Conservation (phyloP, 2,329 filamentous ascomycete species). For the Verticillium tricorpus region DNA sequence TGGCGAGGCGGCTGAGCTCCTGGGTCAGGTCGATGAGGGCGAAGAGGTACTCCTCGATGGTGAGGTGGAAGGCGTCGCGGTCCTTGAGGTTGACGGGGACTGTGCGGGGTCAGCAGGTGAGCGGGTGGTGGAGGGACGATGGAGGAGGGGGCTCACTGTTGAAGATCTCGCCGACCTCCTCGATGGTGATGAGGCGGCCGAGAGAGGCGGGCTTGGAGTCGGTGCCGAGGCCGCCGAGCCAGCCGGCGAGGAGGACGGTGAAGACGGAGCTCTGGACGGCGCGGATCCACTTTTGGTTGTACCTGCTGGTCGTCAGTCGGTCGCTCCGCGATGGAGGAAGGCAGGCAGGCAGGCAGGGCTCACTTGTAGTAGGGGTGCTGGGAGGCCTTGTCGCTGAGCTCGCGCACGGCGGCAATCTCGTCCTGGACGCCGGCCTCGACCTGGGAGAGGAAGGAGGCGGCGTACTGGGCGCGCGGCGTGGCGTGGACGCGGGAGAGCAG, state of each 20-base stretch:
- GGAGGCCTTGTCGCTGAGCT: constrained; percentile 70
- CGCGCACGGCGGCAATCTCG: constrained; percentile 65
- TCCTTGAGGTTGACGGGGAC: constrained; percentile 91
- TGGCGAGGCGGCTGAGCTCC: constrained; percentile 84
- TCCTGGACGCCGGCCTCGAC: constrained; percentile 68
- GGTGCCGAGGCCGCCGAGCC: constrained; percentile 68
- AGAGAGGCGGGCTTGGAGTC: constrained; percentile 49
- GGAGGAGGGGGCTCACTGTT: constrained; percentile 48
- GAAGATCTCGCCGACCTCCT: constrained; percentile 77
- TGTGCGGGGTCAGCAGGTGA: constrained; percentile 24
- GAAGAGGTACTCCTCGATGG: constrained; percentile 94
- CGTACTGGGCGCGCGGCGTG: constrained; percentile 61
- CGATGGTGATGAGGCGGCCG: constrained; percentile 75
- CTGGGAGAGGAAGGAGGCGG: constrained; percentile 62
- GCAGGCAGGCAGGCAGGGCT: constrained; percentile 7
- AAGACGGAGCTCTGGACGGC: constrained; percentile 74
- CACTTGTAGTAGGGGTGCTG: constrained; percentile 96
- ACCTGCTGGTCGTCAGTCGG: constrained; percentile 34
- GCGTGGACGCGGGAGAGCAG: constrained; percentile 87
- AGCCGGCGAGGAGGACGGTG: constrained; percentile 57
- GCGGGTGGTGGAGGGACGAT: neutral
- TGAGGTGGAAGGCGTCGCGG: constrained; percentile 86
- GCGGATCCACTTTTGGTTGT: constrained; percentile 82
- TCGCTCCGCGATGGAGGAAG: neutral
- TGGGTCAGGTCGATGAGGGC: constrained; percentile 83